Percentiles rank a stretch among this genome's conserved stretches.
phyloP scores from a whole-genome alignment of 176 grass and related monocot genomes.

The Raddia guianensis region DNA sequence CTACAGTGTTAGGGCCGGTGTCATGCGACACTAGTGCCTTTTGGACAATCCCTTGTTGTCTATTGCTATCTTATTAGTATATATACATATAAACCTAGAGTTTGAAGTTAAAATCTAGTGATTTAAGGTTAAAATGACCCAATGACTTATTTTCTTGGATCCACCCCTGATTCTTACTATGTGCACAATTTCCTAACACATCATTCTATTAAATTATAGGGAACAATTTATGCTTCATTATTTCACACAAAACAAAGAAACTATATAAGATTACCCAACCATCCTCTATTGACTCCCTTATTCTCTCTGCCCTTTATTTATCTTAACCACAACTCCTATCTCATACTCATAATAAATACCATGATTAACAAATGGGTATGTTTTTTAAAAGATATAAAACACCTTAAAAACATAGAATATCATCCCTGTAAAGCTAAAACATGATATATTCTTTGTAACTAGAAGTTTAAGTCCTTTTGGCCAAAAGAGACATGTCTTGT shows the following conservation, averaged over 20 bases:
- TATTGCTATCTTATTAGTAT: no score
- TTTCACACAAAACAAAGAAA: not conserved
- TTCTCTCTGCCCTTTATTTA: not conserved
- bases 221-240: not conserved
- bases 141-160: no score
- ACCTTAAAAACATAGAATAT: no score
- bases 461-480: conserved; percentile 11
- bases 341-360: not conserved
- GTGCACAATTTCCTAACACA: not conserved
- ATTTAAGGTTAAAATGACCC: no score
- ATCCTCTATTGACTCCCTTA: not conserved
- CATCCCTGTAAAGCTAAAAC: not conserved
- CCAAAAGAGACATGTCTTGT: not conserved
- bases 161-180: not conserved
- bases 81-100: no score
- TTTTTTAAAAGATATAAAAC: not conserved
- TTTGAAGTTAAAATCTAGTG: no score
- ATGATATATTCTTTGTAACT: conserved; percentile 21
- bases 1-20: no score
- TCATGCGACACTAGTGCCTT: no score
- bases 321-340: not conserved
- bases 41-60: no score
- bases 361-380: not conserved
- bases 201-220: not conserved
- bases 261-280: conserved; percentile 1